Evolutionary conservation across 2,329 filamentous ascomycete species (phyloP).

Genomic region (Rhytidhysteron rufulum): DNA sequence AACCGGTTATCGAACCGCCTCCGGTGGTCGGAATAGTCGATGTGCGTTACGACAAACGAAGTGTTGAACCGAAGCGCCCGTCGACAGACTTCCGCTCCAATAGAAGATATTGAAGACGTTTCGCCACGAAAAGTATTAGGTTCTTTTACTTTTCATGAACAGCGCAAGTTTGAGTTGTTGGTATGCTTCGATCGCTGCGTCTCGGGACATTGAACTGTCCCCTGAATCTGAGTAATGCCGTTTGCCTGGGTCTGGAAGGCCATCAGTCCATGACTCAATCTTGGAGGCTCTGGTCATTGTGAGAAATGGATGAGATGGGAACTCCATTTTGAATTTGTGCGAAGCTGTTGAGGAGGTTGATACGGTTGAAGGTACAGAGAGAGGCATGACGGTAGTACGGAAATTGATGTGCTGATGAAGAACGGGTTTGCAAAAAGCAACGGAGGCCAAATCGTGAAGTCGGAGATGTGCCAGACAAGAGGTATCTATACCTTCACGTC

Average conservation of each 20-base stretch:
- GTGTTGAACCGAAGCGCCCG: no score
- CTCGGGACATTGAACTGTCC: slow-evolving; percentile 15
- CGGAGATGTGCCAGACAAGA: not conserved
- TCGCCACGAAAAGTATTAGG: no score
- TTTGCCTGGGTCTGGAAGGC: slow-evolving; percentile 19
- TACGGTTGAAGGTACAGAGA: slow-evolving; percentile 12
- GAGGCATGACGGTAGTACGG: not conserved
- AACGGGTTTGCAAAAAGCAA: not conserved
- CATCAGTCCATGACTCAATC: slow-evolving; percentile 30
- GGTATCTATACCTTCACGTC: not conserved
- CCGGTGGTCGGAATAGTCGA: no score
- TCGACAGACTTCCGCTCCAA: no score
- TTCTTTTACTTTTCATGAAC: slow-evolving; percentile 29
- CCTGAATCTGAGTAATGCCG: slow-evolving; percentile 9
- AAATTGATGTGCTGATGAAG: not conserved
- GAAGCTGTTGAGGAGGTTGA: slow-evolving; percentile 13
- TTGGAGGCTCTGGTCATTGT: slow-evolving; percentile 22
- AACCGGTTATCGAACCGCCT: no score
- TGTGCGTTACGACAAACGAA: no score
- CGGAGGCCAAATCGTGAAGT: not conserved
- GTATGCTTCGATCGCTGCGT: slow-evolving; percentile 32
- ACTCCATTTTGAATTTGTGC: slow-evolving; percentile 11
- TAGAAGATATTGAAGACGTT: no score
- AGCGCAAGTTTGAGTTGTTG: slow-evolving; percentile 27
- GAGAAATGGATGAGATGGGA: slow-evolving; percentile 23